Percentiles rank a stretch among this genome's conserved stretches.
These are phyloP conservation scores for Patellifolia procumbens DNA, from an alignment of 179 eudicot genomes.

Conservation along the genomic window DNA sequence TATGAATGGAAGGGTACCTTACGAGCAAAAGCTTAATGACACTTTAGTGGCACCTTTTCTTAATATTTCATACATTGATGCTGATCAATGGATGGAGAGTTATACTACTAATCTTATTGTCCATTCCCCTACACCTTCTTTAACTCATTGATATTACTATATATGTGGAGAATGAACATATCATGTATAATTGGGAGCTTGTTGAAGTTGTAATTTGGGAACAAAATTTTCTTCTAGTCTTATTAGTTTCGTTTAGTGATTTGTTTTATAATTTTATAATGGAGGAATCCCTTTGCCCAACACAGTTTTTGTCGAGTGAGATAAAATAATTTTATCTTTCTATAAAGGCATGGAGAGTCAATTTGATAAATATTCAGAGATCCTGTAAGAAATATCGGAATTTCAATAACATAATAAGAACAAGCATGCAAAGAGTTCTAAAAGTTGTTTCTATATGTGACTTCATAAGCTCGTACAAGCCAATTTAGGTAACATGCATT, in stretches of 20 bases:
- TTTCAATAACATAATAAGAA: too few relatives aligned
- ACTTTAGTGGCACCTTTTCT: slow-evolving; percentile 64
- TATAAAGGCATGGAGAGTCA: too few relatives aligned
- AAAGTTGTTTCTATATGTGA: too few relatives aligned
- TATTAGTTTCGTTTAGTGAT: neutral
- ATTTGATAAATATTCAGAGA: too few relatives aligned
- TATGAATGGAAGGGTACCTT: slow-evolving; percentile 52
- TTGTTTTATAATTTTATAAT: neutral
- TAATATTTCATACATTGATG: slow-evolving; percentile 63
- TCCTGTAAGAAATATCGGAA: too few relatives aligned
- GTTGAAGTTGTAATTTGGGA: neutral
- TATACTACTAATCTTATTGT: slow-evolving; percentile 31
- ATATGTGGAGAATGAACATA: neutral
- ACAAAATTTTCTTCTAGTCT: too few relatives aligned
- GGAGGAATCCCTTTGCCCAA: too few relatives aligned
- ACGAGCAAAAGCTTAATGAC: slow-evolving; percentile 68
- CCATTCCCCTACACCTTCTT: slow-evolving; percentile 9
- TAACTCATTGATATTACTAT: neutral
- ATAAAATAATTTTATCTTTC: too few relatives aligned
- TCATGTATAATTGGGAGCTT: neutral
- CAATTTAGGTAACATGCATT: too few relatives aligned
- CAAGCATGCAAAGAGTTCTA: too few relatives aligned
- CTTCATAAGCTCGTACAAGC: too few relatives aligned
- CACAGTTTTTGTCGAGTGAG: too few relatives aligned
- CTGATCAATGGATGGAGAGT: slow-evolving; percentile 76